Evolutionary conservation across 1,284 basidiomycete species (phyloP), one percentile per base, ranked within the genome.

Genomic region (Cutaneotrichosporon sp.): DNA sequence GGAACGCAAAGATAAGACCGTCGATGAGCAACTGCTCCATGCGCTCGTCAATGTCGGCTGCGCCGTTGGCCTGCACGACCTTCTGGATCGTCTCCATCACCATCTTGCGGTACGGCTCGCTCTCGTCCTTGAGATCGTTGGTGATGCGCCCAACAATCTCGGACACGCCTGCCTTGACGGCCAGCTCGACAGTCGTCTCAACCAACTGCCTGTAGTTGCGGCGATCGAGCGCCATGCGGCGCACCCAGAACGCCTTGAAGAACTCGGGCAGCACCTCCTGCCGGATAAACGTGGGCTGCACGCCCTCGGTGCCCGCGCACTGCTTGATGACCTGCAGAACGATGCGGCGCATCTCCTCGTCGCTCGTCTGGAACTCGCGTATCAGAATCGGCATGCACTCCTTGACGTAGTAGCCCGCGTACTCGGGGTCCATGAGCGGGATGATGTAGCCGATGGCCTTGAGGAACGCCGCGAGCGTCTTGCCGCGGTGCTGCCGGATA

Each of bases 281-380:
- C 72, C 93, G 94, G 78, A 98, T 95, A 77, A 97, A 98, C 36
- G 87, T 85, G 4, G 93, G 87, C 0, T 92, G 92, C 47, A 97
- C 95, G 83, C 94, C 95, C 75, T 99, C 97, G 0, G 97, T 99
- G 8, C 92, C 91, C 46, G 97, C 92, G 76, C 97, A 99, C 80
- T 99, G 96, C 82, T 98, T 97, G 75, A 99, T 95, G 61, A 99
- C 97, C 80, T 99, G 98, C 59, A 99, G 83, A 4, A 99, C 96
- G 72, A 99, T 99, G 85, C 98, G 97, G 85, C 98, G 97, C 97
- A 99, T 99, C 84, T 99, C 97, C 81, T 99, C 97, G 79, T 99
- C 97, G 10, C 96, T 97, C 7, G 93, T 97, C 80, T 97, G 95
- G 84, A 99, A 99, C 83, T 99, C 97, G 77, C 97, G 92, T 68